phyloP scores from a whole-genome alignment of 768 basidiomycete species.

The Tulasnella sp. region DNA sequence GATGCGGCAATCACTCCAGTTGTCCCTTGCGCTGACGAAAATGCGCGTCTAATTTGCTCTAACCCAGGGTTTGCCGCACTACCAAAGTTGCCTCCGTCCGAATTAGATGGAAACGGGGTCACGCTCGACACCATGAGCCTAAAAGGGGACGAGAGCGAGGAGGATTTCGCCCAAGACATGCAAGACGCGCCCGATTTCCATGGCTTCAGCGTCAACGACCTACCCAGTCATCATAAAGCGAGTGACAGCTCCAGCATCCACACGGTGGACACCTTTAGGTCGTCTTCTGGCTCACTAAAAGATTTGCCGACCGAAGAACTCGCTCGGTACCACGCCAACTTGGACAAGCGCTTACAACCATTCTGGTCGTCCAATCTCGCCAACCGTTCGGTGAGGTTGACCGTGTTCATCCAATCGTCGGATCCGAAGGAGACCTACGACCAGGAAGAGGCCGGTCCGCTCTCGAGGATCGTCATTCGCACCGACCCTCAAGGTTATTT shows the following conservation, averaged over 20 bases:
- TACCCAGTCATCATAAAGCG: too few species aligned
- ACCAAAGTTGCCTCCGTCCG: slow-evolving; percentile 40
- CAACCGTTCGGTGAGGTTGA: slow-evolving; percentile 48
- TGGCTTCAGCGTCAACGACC: not conserved
- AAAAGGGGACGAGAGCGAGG: not conserved
- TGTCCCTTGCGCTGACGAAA: too few species aligned
- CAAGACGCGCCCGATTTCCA: not conserved
- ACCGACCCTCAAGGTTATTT: slow-evolving; percentile 69
- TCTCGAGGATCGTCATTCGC: slow-evolving; percentile 39
- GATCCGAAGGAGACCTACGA: slow-evolving; percentile 16
- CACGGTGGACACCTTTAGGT: not conserved
- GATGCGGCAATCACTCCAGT: not conserved
- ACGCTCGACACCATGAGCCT: not conserved
- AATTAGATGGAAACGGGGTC: slow-evolving; percentile 14
- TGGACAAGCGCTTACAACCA: slow-evolving; percentile 61
- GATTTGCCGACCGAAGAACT: slow-evolving; percentile 27
- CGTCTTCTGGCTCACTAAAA: not conserved
- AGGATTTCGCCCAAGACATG: slow-evolving; percentile 23
- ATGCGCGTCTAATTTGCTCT: not conserved
- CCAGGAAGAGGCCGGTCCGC: slow-evolving; percentile 29
- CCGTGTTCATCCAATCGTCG: slow-evolving; percentile 35
- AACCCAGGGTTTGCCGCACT: slow-evolving; percentile 57
- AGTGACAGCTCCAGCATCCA: not conserved
- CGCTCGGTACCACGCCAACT: slow-evolving; percentile 54
- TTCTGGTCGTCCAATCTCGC: slow-evolving; percentile 73